Conservation (phyloP, 78 protist species). For the Isochrysis galbana region DNA sequence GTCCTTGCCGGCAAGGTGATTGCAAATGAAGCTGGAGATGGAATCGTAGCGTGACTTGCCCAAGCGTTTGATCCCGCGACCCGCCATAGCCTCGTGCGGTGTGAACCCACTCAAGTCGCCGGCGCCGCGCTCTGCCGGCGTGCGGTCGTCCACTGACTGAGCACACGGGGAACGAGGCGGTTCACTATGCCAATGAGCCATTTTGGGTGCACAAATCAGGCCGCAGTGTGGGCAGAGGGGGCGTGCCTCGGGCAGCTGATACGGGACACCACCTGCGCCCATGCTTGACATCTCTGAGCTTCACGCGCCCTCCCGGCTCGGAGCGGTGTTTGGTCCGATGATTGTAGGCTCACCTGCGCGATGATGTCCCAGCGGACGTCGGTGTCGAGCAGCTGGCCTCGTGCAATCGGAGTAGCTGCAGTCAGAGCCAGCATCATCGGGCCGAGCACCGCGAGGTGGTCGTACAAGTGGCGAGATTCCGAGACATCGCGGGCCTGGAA, state of each 20-base stretch:
- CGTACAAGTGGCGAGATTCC: constrained; percentile 88
- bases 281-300: background rate
- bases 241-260: background rate
- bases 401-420: constrained; percentile 84
- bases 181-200: background rate
- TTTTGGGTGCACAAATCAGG: background rate
- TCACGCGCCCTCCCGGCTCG: background rate
- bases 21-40: constrained; percentile 63
- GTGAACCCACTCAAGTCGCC: background rate
- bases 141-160: constrained; percentile 91
- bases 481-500: constrained; percentile 53
- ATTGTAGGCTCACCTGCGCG: background rate
- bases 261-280: background rate
- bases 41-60: constrained; percentile 84
- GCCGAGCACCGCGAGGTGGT: constrained; percentile 74
- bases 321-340: background rate
- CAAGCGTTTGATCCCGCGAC: background rate
- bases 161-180: constrained; percentile 26
- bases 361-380: constrained; percentile 87
- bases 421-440: constrained; percentile 45
- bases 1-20: background rate
- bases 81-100: background rate
- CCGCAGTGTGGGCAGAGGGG: background rate
- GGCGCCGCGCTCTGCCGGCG: constrained; percentile 72
- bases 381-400: constrained; percentile 85